phyloP scores from a whole-genome alignment of 2,329 filamentous ascomycete genomes.

The Aspergillus sp. region DNA sequence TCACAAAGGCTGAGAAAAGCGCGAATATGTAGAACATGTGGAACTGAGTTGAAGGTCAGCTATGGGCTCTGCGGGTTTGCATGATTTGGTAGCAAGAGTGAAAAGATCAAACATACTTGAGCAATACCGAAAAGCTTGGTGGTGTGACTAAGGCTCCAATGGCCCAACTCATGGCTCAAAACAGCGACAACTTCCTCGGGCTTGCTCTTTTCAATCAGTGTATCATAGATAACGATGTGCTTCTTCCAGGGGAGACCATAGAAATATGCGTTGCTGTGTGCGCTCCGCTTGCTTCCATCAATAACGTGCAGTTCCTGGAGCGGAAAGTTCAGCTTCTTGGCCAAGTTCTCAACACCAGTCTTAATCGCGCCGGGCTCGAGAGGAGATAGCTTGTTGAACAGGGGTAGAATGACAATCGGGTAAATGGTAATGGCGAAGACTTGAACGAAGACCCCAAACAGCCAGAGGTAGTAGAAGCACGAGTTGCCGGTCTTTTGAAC shows the following conservation, averaged over 20 bases:
- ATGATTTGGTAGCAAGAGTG: background rate
- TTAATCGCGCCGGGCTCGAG: constrained; percentile 86
- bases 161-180: constrained; percentile 90
- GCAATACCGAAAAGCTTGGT: constrained; percentile 86
- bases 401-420: constrained; percentile 85
- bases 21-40: constrained; percentile 97
- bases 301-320: constrained; percentile 93
- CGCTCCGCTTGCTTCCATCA: constrained; percentile 83
- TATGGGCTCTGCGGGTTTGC: background rate
- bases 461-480: constrained; percentile 98
- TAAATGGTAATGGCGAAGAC: constrained; percentile 96
- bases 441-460: constrained; percentile 86
- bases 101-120: constrained; percentile 57
- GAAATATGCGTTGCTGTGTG: constrained; percentile 92
- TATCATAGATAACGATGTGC: constrained; percentile 99
- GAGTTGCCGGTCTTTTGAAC: constrained; percentile 88
- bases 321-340: constrained; percentile 82
- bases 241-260: constrained; percentile 99
- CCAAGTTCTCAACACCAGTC: constrained; percentile 79
- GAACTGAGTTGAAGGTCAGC: constrained; percentile 52
- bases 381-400: constrained; percentile 98
- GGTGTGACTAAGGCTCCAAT: constrained; percentile 96
- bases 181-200: constrained; percentile 92
- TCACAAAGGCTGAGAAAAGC: constrained; percentile 95
- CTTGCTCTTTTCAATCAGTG: constrained; percentile 91